Percentiles rank a stretch among this genome's conserved stretches.
phyloP scores from a whole-genome alignment of 2,329 filamentous ascomycete genomes.

The Beauveria rudraprayagi region DNA sequence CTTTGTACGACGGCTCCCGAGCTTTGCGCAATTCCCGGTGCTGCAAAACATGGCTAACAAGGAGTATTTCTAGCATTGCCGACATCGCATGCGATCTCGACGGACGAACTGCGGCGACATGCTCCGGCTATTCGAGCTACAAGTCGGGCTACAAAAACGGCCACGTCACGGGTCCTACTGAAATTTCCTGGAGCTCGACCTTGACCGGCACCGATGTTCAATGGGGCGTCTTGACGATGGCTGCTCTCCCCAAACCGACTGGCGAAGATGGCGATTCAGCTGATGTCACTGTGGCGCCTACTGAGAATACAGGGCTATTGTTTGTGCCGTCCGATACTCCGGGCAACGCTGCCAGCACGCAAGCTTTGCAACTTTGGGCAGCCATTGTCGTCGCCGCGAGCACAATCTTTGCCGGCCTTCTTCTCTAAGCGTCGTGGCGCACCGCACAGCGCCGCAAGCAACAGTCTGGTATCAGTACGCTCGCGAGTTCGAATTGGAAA shows the following conservation, averaged over 20 bases:
- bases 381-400: slow-evolving; percentile 6
- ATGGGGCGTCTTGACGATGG: slow-evolving; percentile 38
- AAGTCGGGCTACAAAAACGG: slow-evolving; percentile 31
- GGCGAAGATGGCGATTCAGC: slow-evolving; percentile 20
- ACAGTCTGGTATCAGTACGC: not conserved
- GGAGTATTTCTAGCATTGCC: slow-evolving; percentile 29
- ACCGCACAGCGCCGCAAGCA: not conserved
- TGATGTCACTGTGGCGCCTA: not conserved
- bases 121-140: slow-evolving; percentile 40
- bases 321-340: not conserved
- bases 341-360: not conserved
- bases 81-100: slow-evolving; percentile 35
- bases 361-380: not conserved
- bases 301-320: slow-evolving; percentile 5
- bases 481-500: not conserved
- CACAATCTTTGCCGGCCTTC: slow-evolving; percentile 1
- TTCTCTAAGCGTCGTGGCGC: not conserved
- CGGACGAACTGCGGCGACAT: slow-evolving; percentile 36
- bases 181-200: slow-evolving; percentile 38
- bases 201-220: slow-evolving; percentile 32
- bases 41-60: not conserved
- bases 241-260: slow-evolving; percentile 26
- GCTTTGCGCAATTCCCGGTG: not conserved
- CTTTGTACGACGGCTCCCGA: slow-evolving; percentile 27
- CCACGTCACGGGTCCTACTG: slow-evolving; percentile 32